Conservation (phyloP, 1,284 basidiomycete genomes). For the Trametes polyzona region DNA sequence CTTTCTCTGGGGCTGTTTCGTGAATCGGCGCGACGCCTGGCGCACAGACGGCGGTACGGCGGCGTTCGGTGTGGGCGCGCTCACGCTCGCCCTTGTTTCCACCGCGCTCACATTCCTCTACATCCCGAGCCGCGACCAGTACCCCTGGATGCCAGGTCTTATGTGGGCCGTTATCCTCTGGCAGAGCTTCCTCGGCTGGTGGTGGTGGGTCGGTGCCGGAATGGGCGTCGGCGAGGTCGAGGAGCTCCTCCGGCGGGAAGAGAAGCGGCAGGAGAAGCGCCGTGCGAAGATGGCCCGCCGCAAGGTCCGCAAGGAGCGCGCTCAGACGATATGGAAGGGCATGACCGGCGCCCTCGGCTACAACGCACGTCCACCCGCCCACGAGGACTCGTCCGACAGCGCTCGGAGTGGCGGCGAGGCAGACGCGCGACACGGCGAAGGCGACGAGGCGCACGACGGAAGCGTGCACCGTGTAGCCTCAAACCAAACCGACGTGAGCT, state of each 20-base stretch:
- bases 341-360: conserved; percentile 45
- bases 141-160: conserved; percentile 84
- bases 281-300: conserved; percentile 42
- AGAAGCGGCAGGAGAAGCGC: conserved; percentile 58
- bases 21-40: conserved; percentile 94
- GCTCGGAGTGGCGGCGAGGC: neutral
- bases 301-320: conserved; percentile 48
- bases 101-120: conserved; percentile 88
- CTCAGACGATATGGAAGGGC: conserved; percentile 56
- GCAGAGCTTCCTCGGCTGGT: conserved; percentile 93
- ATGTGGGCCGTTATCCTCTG: conserved; percentile 89
- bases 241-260: conserved; percentile 60
- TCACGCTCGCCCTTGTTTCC: conserved; percentile 77
- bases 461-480: conserved; percentile 11
- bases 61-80: conserved; percentile 85
- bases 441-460: neutral
- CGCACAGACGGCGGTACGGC: conserved; percentile 95
- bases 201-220: conserved; percentile 98
- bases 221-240: conserved; percentile 68
- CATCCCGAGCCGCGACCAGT: conserved; percentile 79
- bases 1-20: conserved; percentile 90
- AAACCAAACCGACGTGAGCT: conserved; percentile 15
- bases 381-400: conserved; percentile 14
- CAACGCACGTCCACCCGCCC: conserved; percentile 10
- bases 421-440: neutral